These are phyloP conservation scores for Pichia sp. DNA, from an alignment of 1,139 yeast species.

Conservation along the genomic window DNA sequence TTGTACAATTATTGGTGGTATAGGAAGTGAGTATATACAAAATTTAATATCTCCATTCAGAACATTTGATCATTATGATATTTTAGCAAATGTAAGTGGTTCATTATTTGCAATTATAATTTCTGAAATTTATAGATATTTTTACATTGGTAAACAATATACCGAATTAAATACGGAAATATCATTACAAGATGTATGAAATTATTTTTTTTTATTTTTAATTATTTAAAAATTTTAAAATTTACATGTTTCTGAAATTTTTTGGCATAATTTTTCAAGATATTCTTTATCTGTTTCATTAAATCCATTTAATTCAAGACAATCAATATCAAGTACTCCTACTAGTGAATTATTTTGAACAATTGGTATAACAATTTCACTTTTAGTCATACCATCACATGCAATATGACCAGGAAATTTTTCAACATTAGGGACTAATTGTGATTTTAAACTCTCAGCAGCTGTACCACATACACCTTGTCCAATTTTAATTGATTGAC, in stretches of 20 bases:
- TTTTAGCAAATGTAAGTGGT: constrained; percentile 25
- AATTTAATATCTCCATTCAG: constrained; percentile 24
- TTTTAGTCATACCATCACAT: constrained; percentile 89
- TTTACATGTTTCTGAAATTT: constrained; percentile 46
- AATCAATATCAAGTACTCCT: constrained; percentile 88
- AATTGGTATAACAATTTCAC: constrained; percentile 91
- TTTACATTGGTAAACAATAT: not conserved
- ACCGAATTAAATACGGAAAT: not conserved
- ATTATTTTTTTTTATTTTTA: too few relatives aligned
- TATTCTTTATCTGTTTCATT: constrained; percentile 51
- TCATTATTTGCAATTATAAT: constrained; percentile 22
- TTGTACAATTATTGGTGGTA: constrained; percentile 27
- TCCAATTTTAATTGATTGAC: constrained; percentile 74
- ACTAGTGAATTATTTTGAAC: constrained; percentile 32
- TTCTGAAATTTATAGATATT: constrained; percentile 13
- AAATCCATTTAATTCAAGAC: constrained; percentile 59
- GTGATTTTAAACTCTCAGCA: constrained; percentile 52
- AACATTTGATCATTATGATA: constrained; percentile 26
- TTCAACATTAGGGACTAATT: constrained; percentile 70
- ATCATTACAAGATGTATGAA: not conserved
- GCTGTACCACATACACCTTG: constrained; percentile 91
- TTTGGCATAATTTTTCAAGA: constrained; percentile 53
- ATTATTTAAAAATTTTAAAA: constrained; percentile 14
- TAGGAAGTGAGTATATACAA: constrained; percentile 30
- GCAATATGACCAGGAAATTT: constrained; percentile 91